These are phyloP conservation scores for Pseudogymnoascus sp. DNA, from an alignment of 2,329 filamentous ascomycete genomes.

Conservation along the genomic window DNA sequence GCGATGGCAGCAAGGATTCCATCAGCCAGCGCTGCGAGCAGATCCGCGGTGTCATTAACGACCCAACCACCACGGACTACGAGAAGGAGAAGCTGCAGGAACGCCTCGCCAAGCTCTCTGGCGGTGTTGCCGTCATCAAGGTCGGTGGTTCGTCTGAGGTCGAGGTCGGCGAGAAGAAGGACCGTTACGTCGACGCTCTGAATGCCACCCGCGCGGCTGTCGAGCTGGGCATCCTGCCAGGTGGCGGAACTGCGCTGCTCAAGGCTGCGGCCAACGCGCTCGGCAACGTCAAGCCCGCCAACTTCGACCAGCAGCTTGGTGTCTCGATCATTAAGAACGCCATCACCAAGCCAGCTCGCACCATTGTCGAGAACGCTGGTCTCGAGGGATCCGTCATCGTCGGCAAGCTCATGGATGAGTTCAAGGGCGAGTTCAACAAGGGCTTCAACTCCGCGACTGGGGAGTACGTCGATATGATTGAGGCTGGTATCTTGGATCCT, in stretches of 20 bases:
- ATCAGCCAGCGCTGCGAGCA: constrained; percentile 97
- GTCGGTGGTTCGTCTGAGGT: constrained; percentile 96
- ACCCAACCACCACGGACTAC: constrained; percentile 93
- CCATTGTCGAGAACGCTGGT: constrained; percentile 96
- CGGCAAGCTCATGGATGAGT: constrained; percentile 96
- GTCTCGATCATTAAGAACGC: constrained; percentile 96
- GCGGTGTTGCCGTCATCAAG: constrained; percentile 98
- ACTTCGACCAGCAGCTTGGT: constrained; percentile 99
- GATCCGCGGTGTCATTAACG: constrained; percentile 93
- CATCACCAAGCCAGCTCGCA: constrained; percentile 90
- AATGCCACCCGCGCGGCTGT: constrained; percentile 98
- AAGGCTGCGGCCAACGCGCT: constrained; percentile 93
- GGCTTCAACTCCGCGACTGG: constrained; percentile 95
- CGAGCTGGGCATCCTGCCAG: constrained; percentile 97
- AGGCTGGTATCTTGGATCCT: constrained; percentile 92
- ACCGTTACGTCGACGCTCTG: constrained; percentile 95
- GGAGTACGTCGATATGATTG: constrained; percentile 98
- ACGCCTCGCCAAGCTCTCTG: constrained; percentile 97
- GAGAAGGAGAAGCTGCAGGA: constrained; percentile 99
- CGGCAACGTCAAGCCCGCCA: constrained; percentile 72
- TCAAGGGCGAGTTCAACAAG: constrained; percentile 88
- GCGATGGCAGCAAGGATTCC: constrained; percentile 87
- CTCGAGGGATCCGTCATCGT: constrained; percentile 93
- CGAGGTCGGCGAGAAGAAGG: constrained; percentile 99
- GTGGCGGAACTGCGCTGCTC: constrained; percentile 95